Conservation (phyloP, 2,329 filamentous ascomycete species). For the Colletotrichum scovillei region DNA sequence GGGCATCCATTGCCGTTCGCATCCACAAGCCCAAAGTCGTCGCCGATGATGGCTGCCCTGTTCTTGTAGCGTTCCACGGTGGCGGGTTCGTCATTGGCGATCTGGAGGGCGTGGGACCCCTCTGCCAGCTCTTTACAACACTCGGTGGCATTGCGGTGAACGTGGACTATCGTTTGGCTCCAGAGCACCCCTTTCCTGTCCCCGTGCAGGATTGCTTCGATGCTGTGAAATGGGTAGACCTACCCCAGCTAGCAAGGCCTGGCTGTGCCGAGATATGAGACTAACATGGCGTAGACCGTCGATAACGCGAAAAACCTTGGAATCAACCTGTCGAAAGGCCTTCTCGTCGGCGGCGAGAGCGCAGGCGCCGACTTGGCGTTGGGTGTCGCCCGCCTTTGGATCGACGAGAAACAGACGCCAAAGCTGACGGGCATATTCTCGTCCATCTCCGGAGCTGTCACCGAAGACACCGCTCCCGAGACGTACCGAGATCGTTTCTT, state of each 20-base stretch:
- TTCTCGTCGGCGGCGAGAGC: conserved; percentile 43
- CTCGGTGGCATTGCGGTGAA: conserved; percentile 43
- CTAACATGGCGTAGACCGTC: conserved; percentile 26
- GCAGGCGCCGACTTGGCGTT: conserved; percentile 44
- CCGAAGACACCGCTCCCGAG: conserved; percentile 39
- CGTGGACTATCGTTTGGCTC: conserved; percentile 43
- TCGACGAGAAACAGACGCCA: conserved; percentile 35
- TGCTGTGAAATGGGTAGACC: conserved; percentile 40
- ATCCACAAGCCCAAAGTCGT: conserved; percentile 39
- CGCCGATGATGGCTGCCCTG: conserved; percentile 37
- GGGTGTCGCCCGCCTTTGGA: conserved; percentile 39
- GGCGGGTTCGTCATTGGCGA: conserved; percentile 43
- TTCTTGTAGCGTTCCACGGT: conserved; percentile 42
- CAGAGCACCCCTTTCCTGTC: conserved; percentile 44
- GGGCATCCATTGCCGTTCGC: conserved; percentile 36
- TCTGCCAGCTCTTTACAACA: conserved; percentile 41
- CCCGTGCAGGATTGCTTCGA: conserved; percentile 44
- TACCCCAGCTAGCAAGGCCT: neutral
- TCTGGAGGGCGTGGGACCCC: conserved; percentile 39
- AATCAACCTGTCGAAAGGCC: conserved; percentile 40
- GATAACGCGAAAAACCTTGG: conserved; percentile 38
- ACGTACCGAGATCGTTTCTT: conserved; percentile 43
- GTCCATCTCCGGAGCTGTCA: conserved; percentile 39
- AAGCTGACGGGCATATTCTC: conserved; percentile 43
- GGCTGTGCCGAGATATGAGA: neutral